Evolutionary conservation across 164 flowering plant genomes (phyloP), one percentile per base, ranked within the genome.

Genomic region (Macadamia integrifolia): DNA sequence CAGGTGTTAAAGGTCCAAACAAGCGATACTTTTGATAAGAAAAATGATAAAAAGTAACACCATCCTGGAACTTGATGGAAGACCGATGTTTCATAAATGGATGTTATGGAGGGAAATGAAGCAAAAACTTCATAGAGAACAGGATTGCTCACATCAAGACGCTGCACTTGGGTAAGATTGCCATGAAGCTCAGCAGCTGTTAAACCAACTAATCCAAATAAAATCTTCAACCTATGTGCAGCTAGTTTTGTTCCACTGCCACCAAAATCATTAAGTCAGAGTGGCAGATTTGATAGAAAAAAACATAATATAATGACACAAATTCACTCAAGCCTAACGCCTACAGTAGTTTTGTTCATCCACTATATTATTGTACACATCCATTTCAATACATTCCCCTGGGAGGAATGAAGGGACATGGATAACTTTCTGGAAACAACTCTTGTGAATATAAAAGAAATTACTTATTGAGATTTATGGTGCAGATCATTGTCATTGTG

Each of bases 121-220:
- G 50, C 50, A 46, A 11, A 46, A 46, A 46, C 13, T 11, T 46
- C 9, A 46, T 46, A 35, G 50, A 49, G 6, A 48, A 69, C 35
- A 46, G 30, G 53, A 59, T 31, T 58, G 73, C 92, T 80, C 72
- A 93, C 97, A 72, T 87, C 95, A 74, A 94, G 92, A 58, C 98
- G 97, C 74, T 94, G 98, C 68, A 79, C 86, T 83, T 94, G 98
- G 53, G 98, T 94, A 63, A 90, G 97, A 80, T 92, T 83, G 55
- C 91, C 96, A 81, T 94, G 98, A 74, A 94, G 92, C 78, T 94
- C 98, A 42, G 97, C 91, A 77, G 98, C 96, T 85, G 86, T 88
- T 12, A 82, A 72, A 23, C 93, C 95, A 75, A 85, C 82, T 74
- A 94, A 80, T 59, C 95, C 95, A 82, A 94, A 94, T 64, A 94